These are phyloP conservation scores for Ophiostoma himal-ulmi DNA, from an alignment of 2,329 filamentous ascomycete genomes.

Conservation along the genomic window DNA sequence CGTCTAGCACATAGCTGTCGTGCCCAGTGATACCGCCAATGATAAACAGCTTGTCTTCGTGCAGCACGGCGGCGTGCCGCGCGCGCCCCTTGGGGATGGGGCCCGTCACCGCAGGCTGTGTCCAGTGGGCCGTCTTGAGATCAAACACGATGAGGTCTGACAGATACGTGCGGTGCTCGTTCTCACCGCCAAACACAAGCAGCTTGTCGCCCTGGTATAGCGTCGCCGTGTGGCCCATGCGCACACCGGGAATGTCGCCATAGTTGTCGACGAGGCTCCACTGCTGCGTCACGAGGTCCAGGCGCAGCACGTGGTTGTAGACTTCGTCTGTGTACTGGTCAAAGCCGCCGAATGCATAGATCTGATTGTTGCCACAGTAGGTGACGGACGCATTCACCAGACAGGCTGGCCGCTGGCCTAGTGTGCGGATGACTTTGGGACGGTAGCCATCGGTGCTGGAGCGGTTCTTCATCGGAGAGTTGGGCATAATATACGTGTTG, in stretches of 20 bases:
- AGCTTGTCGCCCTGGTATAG: slow-evolving; percentile 91
- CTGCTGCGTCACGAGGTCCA: slow-evolving; percentile 81
- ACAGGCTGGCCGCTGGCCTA: slow-evolving; percentile 80
- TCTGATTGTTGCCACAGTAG: slow-evolving; percentile 96
- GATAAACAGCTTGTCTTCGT: slow-evolving; percentile 95
- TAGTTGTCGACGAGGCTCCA: slow-evolving; percentile 98
- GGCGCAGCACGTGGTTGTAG: slow-evolving; percentile 90
- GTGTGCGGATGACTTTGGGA: slow-evolving; percentile 72
- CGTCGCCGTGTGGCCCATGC: slow-evolving; percentile 95
- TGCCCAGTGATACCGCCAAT: slow-evolving; percentile 92
- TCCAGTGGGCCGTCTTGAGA: slow-evolving; percentile 90
- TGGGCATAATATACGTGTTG: slow-evolving; percentile 88
- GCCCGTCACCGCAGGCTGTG: slow-evolving; percentile 79
- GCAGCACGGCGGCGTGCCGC: slow-evolving; percentile 85
- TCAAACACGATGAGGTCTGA: slow-evolving; percentile 96
- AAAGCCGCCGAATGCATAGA: slow-evolving; percentile 97
- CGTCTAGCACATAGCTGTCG: slow-evolving; percentile 86
- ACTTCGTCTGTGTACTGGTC: slow-evolving; percentile 99
- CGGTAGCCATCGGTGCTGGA: slow-evolving; percentile 65
- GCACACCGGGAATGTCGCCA: slow-evolving; percentile 91
- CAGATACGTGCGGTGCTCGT: slow-evolving; percentile 91
- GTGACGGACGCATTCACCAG: slow-evolving; percentile 97
- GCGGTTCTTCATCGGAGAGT: slow-evolving; percentile 62
- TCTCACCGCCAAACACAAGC: slow-evolving; percentile 96
- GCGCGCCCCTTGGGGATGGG: slow-evolving; percentile 83